Base-by-base conservation (phyloP, 306 rosid species). In the Argentina anserina region DNA sequence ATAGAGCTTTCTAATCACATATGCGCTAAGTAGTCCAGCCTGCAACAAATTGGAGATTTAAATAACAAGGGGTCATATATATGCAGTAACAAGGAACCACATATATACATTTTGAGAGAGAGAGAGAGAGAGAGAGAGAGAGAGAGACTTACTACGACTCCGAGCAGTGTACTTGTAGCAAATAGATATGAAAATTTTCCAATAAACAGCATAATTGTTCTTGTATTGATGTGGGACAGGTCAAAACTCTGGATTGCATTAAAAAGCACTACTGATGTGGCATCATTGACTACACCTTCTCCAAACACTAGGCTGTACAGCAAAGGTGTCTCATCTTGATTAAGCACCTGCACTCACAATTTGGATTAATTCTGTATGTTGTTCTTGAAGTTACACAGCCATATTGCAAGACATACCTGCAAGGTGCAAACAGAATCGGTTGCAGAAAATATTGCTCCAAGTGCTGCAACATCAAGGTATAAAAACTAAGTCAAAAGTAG, bases 211-310 rank as follows among this genome's bases (percentile, higher is more conserved):
- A 83, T 85, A 60, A 87, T 88, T 41, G 88, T 84, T 84, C 70
- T 87, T 39, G 89, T 81, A 86, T 84, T 83, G 66, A 95, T 83
- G 87, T 91, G 84, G 65, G 91, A 77, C 63, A 95, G 93, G 47
- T 95, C 99, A 49, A 95, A 95, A 73, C 88, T 89, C 84, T 95
- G 97, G 78, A 95, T 91, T 58, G 99, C 99, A 56, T 95, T 90
- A 80, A 95, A 88, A 80, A 95, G 97, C 72, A 95, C 99, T 12
- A 95, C 86, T 0, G 99, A 90, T 46, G 99, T 95, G 37, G 99
- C 99, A 80, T 95, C 99, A 82, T 95, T 95, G 58, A 95, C 96
- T 4, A 95, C 99, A 0, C 99, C 97, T 56, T 95, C 99, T 60
- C 97, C 99, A 69, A 95, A 95, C 50, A 94, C 99, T 72, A 94